Percentiles rank a stretch among this genome's conserved stretches.
Conservation (phyloP, 2,329 filamentous ascomycete genomes). For the Leptosphaerulina australis region DNA sequence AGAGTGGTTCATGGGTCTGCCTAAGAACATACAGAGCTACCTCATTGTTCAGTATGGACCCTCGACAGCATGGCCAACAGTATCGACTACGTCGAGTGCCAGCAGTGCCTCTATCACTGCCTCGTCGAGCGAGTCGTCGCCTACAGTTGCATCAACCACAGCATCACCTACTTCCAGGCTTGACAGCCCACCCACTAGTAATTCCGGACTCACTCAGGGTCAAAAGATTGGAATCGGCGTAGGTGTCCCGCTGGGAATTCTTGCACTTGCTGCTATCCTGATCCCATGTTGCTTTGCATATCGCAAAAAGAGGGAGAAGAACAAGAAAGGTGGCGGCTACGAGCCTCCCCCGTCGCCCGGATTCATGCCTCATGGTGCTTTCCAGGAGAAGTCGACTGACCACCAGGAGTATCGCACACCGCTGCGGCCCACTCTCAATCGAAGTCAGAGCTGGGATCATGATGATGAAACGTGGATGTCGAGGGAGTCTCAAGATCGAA, state of each 20-base stretch:
- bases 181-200: slow-evolving; percentile 24
- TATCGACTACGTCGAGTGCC: slow-evolving; percentile 20
- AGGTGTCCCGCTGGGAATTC: slow-evolving; percentile 61
- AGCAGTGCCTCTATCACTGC: slow-evolving; percentile 10
- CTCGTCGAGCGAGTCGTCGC: slow-evolving; percentile 1
- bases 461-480: slow-evolving; percentile 32
- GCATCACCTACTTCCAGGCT: slow-evolving; percentile 23
- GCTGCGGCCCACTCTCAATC: slow-evolving; percentile 25
- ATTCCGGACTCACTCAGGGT: slow-evolving; percentile 28
- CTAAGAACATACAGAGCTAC: slow-evolving; percentile 44
- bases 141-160: neutral
- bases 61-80: slow-evolving; percentile 34
- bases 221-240: slow-evolving; percentile 46
- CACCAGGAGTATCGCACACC: slow-evolving; percentile 32
- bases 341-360: slow-evolving; percentile 44
- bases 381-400: slow-evolving; percentile 37
- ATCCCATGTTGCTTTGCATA: slow-evolving; percentile 36
- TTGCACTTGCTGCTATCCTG: slow-evolving; percentile 55
- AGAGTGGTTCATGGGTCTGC: slow-evolving; percentile 42
- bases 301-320: slow-evolving; percentile 33
- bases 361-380: slow-evolving; percentile 46
- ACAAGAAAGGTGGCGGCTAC: slow-evolving; percentile 32
- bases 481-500: slow-evolving; percentile 1
- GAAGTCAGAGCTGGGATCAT: slow-evolving; percentile 39
- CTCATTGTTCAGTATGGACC: slow-evolving; percentile 43